These are phyloP conservation scores for Alloascoidea africana DNA, from an alignment of 805 yeast genomes.

Conservation along the genomic window DNA sequence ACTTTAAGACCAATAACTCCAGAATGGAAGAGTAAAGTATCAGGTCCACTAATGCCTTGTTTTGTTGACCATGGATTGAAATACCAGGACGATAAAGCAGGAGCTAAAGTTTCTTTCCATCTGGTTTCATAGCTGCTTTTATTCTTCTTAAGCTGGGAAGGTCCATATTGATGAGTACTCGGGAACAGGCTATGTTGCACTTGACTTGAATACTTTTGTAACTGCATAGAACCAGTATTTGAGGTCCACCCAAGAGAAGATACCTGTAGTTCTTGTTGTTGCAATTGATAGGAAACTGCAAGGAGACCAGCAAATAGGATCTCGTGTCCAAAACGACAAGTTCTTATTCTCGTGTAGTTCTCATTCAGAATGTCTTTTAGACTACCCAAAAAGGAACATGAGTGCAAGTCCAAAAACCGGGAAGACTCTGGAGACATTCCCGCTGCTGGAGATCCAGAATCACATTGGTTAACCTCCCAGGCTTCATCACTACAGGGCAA, in stretches of 20 bases:
- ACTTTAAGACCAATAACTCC: slow-evolving; percentile 59
- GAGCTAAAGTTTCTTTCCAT: slow-evolving; percentile 61
- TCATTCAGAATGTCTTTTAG: slow-evolving; percentile 44
- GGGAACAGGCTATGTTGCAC: too few species aligned
- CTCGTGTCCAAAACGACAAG: slow-evolving; percentile 48
- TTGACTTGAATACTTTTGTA: slow-evolving; percentile 1
- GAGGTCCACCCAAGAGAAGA: slow-evolving; percentile 26
- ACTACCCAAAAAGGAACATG: slow-evolving; percentile 41
- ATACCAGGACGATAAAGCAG: slow-evolving; percentile 56
- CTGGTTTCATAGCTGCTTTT: slow-evolving; percentile 20
- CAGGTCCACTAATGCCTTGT: slow-evolving; percentile 15
- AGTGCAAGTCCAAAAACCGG: slow-evolving; percentile 11
- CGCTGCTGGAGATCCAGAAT: slow-evolving; percentile 9
- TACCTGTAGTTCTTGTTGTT: slow-evolving; percentile 52
- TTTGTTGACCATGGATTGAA: slow-evolving; percentile 7
- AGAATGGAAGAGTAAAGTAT: slow-evolving; percentile 54
- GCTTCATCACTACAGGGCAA: slow-evolving; percentile 49
- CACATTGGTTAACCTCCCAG: slow-evolving; percentile 28
- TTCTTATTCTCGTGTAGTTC: slow-evolving; percentile 24
- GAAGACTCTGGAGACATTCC: slow-evolving; percentile 4
- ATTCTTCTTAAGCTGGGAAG: not conserved
- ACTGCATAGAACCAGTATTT: slow-evolving; percentile 7
- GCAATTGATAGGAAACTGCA: slow-evolving; percentile 57
- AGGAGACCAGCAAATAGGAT: slow-evolving; percentile 52
- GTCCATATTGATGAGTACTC: too few species aligned